phyloP scores from a whole-genome alignment of 805 yeast species.

The Huiozyma naganishii region DNA sequence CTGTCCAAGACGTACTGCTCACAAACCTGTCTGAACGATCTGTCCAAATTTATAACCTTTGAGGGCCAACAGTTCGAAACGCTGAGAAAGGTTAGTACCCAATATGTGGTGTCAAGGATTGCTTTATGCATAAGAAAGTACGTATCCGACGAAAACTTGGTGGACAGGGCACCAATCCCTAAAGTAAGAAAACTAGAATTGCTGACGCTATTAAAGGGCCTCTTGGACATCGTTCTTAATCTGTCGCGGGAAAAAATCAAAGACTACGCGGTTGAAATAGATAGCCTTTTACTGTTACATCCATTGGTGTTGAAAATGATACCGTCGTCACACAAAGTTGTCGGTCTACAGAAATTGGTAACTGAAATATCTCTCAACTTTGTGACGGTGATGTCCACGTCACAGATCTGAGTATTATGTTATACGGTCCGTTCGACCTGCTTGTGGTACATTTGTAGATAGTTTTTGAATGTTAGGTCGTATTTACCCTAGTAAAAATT shows the following conservation, averaged over 20 bases:
- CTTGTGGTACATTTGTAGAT: too few relatives aligned
- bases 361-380: conserved; percentile 20
- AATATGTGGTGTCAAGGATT: conserved; percentile 45
- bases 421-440: too few relatives aligned
- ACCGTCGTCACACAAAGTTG: conserved; percentile 25
- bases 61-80: conserved; percentile 8
- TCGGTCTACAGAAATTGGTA: conserved; percentile 21
- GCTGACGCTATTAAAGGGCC: conserved; percentile 34
- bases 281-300: conserved; percentile 14
- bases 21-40: conserved; percentile 43
- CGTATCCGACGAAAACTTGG: conserved; percentile 49
- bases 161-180: conserved; percentile 56
- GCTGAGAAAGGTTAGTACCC: conserved; percentile 27
- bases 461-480: too few relatives aligned
- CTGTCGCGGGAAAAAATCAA: background rate
- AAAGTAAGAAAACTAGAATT: conserved; percentile 57
- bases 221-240: conserved; percentile 22
- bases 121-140: conserved; percentile 54
- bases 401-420: too few relatives aligned
- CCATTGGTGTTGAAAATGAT: conserved; percentile 25
- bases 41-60: conserved; percentile 33
- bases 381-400: conserved; percentile 11
- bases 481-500: too few relatives aligned
- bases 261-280: conserved; percentile 3
- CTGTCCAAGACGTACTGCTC: conserved; percentile 40